Evolutionary conservation across 2,329 filamentous ascomycete genomes (phyloP), one percentile per base, ranked within the genome.

Genomic region (Parasarocladium wereldwijsianum): DNA sequence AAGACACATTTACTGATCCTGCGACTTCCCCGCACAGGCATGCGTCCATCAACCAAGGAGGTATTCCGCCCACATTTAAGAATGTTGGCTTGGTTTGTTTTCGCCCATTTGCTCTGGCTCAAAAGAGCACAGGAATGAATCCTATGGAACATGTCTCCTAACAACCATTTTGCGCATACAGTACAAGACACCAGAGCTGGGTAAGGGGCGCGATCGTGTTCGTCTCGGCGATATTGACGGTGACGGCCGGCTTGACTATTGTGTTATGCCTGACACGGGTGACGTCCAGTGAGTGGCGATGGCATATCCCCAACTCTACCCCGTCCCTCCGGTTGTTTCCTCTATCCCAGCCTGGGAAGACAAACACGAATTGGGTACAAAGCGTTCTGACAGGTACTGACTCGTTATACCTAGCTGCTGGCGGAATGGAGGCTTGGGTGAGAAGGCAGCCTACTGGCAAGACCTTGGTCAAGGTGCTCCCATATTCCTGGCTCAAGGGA

Each of bases 181-280:
- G 24, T 26, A 26, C 16, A 26, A 26, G 16, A 26, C n/a, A 11
- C 24, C 24, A 4, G 24, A 26, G 13, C 24, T 26, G 12, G 24
- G 24, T 9, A 26, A 26, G 13, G 26, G 13, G 10, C 17, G 27
- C n/a, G 18, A 22, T 13, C 17, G n/a, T 15, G 27, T 30, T 22
- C 27, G 27, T 12, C 34, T 32, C 29, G 33, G 31, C 21, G 36
- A 39, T 20, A 43, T 42, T 23, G 31, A 38, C 5, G 32, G 32
- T 2, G 31, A 38, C 17, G 35, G 37, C 2, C 8, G 25, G 4
- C 26, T 6, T 5, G 40, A 40, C 25, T 38, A 40, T 16, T 30
- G 37, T 11, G 29, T 38, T 23, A 28, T 32, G 3, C 9, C 6
- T 3, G 34, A 31, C 6, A 28, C 14, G 4, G 34, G 32, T 17